Percentiles rank a stretch among this genome's conserved stretches.
Conservation (phyloP, 805 yeast species). For the Phaffomyces opuntiae region DNA sequence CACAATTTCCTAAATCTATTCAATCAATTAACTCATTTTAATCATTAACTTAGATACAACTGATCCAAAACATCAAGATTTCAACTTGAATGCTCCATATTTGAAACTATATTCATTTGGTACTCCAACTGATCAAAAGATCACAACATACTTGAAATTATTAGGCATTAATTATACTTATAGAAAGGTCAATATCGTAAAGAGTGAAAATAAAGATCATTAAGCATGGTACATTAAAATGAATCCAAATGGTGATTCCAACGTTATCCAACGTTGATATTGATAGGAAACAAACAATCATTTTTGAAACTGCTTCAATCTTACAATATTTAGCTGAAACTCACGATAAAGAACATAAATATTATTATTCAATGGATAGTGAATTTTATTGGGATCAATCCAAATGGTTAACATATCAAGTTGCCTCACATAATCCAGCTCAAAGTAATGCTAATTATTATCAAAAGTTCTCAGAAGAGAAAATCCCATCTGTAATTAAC, state of each 20-base stretch:
- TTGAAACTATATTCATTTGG: constrained; percentile 36
- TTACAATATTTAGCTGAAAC: constrained; percentile 51
- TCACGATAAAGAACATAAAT: constrained; percentile 48
- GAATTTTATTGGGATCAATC: constrained; percentile 42
- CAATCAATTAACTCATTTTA: not conserved
- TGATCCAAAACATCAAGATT: constrained; percentile 24
- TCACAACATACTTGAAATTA: constrained; percentile 29
- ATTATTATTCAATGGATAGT: constrained; percentile 29
- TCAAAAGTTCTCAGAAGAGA: constrained; percentile 36
- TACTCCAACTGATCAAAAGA: constrained; percentile 37
- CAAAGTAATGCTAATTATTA: constrained; percentile 57
- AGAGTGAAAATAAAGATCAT: constrained; percentile 45
- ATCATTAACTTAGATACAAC: constrained; percentile 11
- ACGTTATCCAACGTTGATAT: constrained; percentile 34
- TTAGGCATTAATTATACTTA: constrained; percentile 27
- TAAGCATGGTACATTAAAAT: constrained; percentile 48
- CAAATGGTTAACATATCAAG: constrained; percentile 50
- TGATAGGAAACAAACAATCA: constrained; percentile 34
- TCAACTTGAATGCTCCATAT: constrained; percentile 31
- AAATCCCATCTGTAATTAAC: constrained; percentile 45
- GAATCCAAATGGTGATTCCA: constrained; percentile 62
- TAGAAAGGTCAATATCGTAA: constrained; percentile 33
- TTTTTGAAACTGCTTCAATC: constrained; percentile 59
- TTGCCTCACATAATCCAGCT: constrained; percentile 56
- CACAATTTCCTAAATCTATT: no score